Evolutionary conservation across 1,284 basidiomycete genomes (phyloP), one percentile per base, ranked within the genome.

Genomic region (Chiua sp.): DNA sequence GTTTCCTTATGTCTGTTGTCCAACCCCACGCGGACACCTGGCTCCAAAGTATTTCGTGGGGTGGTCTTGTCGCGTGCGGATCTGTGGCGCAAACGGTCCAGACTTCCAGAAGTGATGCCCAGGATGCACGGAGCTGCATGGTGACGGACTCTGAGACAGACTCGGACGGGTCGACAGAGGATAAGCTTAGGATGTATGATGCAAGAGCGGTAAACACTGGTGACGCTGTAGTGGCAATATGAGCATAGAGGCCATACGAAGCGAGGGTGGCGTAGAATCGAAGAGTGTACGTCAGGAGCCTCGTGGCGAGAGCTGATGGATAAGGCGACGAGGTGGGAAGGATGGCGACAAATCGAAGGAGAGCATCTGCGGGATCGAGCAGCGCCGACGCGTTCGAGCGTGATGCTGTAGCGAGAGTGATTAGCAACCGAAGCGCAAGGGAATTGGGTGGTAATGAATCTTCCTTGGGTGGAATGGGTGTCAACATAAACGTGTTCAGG

Each of bases 31-130:
- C 87, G 18, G 79, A 77, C 7, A 96, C 80, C 68, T 96, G 93
- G 57, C 89, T 93, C 96, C 96, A 98, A 5, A 92, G 79, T 51
- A 98, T 87, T 60, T 94, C 94, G 73, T 98, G 96, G 20, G 82
- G 82, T 0, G 93, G 93, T 10, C 87, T 90, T 10, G 94, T 96
- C 59, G 84, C 81, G 72, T 98, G 96, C 3, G 96, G 96, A 71
- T 98, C 92, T 23, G 87, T 83, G 0, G 95, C 93, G 65, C 94
- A 96, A 2, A 86, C 80, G 10, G 82, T 90, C 95, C 95, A 98
- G 0, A 82, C 77, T 56, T 86, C 83, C 2, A 94, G 67, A 5
- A 93, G 73, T 47, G 71, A 72, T 16, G 77, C 76, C 84, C 83
- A 94, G 13, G 82, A 78, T 32, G 72, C 66, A 39, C 77, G 73